Evolutionary conservation across 345 rosid species (phyloP).

Genomic region (Citrus mangshanensis): DNA sequence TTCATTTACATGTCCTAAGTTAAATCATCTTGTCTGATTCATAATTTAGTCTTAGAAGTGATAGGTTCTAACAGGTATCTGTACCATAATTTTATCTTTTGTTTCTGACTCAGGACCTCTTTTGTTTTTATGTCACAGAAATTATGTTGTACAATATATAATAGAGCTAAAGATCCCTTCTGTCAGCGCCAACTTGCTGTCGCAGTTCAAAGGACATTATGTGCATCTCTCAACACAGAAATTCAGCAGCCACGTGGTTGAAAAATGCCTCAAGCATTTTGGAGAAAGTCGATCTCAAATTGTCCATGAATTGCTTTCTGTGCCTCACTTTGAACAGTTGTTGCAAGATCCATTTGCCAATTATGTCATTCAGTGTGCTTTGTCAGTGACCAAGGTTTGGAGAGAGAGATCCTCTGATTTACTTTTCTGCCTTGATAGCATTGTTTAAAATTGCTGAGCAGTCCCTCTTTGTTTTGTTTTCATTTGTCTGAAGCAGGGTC

Average conservation of each 20-base stretch:
- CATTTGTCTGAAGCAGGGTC: conserved; percentile 41
- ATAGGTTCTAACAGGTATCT: neutral
- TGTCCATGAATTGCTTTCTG: conserved; percentile 47
- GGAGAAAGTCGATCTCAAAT: conserved; percentile 53
- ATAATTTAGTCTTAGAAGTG: neutral
- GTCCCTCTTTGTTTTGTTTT: neutral
- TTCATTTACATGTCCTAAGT: neutral
- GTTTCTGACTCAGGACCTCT: conserved; percentile 4
- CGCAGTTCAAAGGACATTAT: conserved; percentile 52
- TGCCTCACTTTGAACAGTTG: conserved; percentile 55
- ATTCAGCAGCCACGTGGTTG: conserved; percentile 77
- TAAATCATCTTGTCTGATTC: neutral
- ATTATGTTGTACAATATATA: conserved; percentile 71
- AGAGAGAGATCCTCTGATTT: neutral
- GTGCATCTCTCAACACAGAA: conserved; percentile 63
- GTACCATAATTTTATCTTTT: neutral
- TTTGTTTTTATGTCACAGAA: conserved; percentile 38
- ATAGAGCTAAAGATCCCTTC: conserved; percentile 49
- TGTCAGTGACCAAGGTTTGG: conserved; percentile 51
- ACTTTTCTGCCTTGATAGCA: neutral
- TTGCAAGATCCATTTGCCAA: conserved; percentile 76
- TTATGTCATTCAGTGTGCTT: conserved; percentile 75
- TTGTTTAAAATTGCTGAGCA: neutral
- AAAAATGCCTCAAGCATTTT: conserved; percentile 54
- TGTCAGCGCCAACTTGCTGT: conserved; percentile 29